Percentiles rank a stretch among this genome's conserved stretches.
phyloP scores from a whole-genome alignment of 2,329 filamentous ascomycete species.

The Aspergillus awamori region DNA sequence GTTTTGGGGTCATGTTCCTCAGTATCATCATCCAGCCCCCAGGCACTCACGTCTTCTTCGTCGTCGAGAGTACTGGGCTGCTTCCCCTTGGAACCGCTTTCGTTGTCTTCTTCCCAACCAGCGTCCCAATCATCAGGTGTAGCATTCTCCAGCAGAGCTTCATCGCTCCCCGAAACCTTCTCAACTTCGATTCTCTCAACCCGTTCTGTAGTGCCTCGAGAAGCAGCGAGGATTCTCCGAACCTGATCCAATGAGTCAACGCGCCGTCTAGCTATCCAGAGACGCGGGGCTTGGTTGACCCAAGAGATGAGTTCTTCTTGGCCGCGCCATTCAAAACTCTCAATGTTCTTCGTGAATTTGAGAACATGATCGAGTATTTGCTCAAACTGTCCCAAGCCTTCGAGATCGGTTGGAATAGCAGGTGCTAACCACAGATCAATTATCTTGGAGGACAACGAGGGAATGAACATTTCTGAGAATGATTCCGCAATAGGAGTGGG shows the following conservation, averaged over 20 bases:
- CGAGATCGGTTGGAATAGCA: conserved; percentile 73
- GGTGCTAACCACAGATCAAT: conserved; percentile 74
- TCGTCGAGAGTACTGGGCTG: conserved; percentile 32
- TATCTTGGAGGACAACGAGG: conserved; percentile 67
- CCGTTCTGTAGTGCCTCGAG: conserved; percentile 66
- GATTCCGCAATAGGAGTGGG: conserved; percentile 53
- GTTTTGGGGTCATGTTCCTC: conserved; percentile 23
- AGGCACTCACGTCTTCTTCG: conserved; percentile 52
- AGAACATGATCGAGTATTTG: conserved; percentile 66
- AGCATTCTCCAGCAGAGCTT: conserved; percentile 62
- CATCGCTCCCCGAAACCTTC: conserved; percentile 70
- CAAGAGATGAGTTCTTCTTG: conserved; percentile 70
- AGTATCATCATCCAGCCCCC: conserved; percentile 52
- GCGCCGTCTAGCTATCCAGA: conserved; percentile 83
- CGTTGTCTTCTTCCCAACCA: conserved; percentile 75
- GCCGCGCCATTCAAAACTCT: conserved; percentile 64
- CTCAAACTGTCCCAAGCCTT: conserved; percentile 72
- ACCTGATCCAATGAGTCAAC: conserved; percentile 77
- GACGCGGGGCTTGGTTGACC: conserved; percentile 75
- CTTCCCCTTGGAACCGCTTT: conserved; percentile 34
- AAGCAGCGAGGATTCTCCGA: conserved; percentile 67
- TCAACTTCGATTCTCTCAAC: conserved; percentile 87
- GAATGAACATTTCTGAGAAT: conserved; percentile 71
- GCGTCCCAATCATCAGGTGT: conserved; percentile 70
- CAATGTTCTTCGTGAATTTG: conserved; percentile 66